Evolutionary conservation across 768 basidiomycete genomes (phyloP), one percentile per base, ranked within the genome.

Genomic region (Artomyces pyxidatus): DNA sequence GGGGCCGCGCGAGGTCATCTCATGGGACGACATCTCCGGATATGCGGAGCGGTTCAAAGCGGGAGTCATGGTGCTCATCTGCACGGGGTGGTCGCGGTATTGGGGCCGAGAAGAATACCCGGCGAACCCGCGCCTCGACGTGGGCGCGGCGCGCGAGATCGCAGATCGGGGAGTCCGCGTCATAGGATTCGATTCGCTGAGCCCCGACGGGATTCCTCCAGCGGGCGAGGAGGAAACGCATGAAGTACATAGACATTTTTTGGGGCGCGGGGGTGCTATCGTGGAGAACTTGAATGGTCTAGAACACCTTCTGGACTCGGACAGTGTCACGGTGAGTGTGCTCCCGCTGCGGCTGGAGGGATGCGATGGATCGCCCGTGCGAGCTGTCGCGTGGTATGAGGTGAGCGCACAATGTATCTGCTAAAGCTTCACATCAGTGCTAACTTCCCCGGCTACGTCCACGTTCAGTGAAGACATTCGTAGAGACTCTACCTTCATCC

Each of bases 271-370:
- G 0, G 75, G 77, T 1, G 58, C 85, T 6, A 85, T 88, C 49
- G 83, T 75, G 26, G 86, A 88, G 68, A 89, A 88, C 54, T 49
- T 88, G 58, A 76, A 66, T 9, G 76, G 78, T 45, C 56, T 88
- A 47, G 73, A 72, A 26, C 53, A 53, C 41, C 58, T 85, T 27
- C 49, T 56, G 6, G 60, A 61, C 28, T 59, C 61, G 1, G 40
- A 50, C 16, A 61, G 65, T 19, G 72, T 68, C 59, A 65, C 71
- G 47, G 75, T 83, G 29, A 77, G 75, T 47, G 59, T 87, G 46
- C 59, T 80, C 32, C 85, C 85, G 0, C 59, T 88, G 43, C 77
- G 69, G 21, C 47, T 88, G n/a, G 66, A 65, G 4, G 74, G 71
- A 1, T 71, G 74, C 21, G 86, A 88, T 58, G 85, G 81, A 4